Evolutionary conservation across 2,329 filamentous ascomycete species (phyloP).

Genomic region (Fusarium hostae): DNA sequence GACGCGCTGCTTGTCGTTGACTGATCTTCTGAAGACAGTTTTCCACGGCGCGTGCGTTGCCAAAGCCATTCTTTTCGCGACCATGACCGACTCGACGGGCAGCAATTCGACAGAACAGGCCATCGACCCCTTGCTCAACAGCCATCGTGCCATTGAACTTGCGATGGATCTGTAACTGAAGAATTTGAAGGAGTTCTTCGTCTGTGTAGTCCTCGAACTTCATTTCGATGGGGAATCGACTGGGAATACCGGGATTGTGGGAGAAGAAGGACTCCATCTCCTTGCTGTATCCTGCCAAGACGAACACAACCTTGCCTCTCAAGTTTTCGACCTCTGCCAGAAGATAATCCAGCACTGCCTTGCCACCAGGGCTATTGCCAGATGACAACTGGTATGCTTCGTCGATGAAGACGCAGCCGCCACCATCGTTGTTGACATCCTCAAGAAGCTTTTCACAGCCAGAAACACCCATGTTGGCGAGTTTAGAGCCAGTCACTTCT

Average conservation of each 20-base stretch:
- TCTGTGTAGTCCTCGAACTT: conserved; percentile 77
- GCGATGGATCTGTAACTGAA: conserved; percentile 63
- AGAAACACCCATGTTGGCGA: conserved; percentile 70
- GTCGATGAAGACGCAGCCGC: conserved; percentile 80
- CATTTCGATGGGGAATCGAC: conserved; percentile 73
- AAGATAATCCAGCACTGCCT: conserved; percentile 74
- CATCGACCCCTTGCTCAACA: conserved; percentile 66
- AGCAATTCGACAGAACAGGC: conserved; percentile 73
- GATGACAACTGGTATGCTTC: conserved; percentile 80
- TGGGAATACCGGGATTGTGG: conserved; percentile 77
- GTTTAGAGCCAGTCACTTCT: conserved; percentile 74
- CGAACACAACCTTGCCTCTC: conserved; percentile 74
- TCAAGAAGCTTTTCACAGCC: conserved; percentile 64
- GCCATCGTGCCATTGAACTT: conserved; percentile 67
- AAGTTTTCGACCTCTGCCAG: conserved; percentile 79
- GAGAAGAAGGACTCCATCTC: conserved; percentile 82
- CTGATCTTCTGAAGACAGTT: conserved; percentile 67
- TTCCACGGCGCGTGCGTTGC: conserved; percentile 76
- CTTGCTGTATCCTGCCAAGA: conserved; percentile 78
- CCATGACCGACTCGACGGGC: conserved; percentile 69
- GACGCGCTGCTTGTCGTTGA: conserved; percentile 67
- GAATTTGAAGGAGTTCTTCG: conserved; percentile 70
- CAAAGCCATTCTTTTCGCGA: conserved; percentile 74
- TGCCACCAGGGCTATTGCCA: conserved; percentile 66
- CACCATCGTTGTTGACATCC: conserved; percentile 64